Conservation (phyloP, 2,329 filamentous ascomycete genomes). For the Macrophomina phaseolina region DNA sequence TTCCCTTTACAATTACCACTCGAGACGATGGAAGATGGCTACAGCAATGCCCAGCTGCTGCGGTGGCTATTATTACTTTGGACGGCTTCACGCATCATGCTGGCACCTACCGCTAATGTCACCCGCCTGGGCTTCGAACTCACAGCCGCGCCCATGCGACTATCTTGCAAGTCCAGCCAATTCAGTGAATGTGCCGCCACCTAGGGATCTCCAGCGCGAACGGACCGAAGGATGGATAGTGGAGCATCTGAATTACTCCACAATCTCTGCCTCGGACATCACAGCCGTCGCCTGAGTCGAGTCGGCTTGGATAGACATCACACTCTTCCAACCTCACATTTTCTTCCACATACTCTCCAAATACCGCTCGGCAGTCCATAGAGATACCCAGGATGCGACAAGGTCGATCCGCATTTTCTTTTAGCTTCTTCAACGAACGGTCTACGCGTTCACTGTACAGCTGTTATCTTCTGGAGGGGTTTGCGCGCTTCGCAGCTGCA, state of each 20-base stretch:
- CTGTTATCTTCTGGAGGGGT: constrained; percentile 4
- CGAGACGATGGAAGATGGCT: constrained; percentile 16
- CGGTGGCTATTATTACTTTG: constrained; percentile 21
- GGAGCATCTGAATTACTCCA: background rate
- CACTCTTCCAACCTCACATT: constrained; percentile 12
- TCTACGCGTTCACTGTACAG: constrained; percentile 3
- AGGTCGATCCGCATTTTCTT: constrained; percentile 19
- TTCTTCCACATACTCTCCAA: constrained; percentile 6
- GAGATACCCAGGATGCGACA: constrained; percentile 24
- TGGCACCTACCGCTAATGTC: background rate
- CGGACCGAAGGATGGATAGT: background rate
- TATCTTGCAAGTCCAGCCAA: background rate
- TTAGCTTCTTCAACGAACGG: background rate
- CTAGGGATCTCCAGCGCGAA: constrained; percentile 21
- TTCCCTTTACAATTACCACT: constrained; percentile 16
- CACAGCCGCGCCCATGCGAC: background rate
- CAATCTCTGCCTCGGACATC: background rate
- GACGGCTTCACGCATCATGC: constrained; percentile 13
- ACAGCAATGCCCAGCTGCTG: constrained; percentile 11
- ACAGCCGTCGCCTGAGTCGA: constrained; percentile 7
- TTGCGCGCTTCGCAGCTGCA: constrained; percentile 5
- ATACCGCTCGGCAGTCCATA: constrained; percentile 22
- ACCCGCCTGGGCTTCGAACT: background rate
- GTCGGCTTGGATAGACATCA: constrained; percentile 25
- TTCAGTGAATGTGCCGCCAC: constrained; percentile 17